These are phyloP conservation scores for Xylaria sp. DNA, from an alignment of 2,329 filamentous ascomycete species.

Conservation along the genomic window DNA sequence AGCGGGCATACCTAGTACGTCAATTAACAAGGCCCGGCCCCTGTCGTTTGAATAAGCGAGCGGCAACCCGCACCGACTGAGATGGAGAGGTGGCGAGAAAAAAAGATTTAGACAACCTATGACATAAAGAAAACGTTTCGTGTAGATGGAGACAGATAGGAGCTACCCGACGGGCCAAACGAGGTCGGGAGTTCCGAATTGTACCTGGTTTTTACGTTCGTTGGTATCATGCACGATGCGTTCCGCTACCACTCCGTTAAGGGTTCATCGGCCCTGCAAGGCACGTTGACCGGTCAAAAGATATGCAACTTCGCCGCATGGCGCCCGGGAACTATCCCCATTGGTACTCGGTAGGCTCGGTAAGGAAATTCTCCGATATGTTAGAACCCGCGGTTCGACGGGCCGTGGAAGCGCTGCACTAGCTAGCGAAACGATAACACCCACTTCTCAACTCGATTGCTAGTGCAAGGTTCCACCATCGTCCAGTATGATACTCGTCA, in stretches of 20 bases:
- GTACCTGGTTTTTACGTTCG: slow-evolving; percentile 13
- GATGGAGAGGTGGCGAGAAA: background rate
- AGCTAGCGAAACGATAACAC: no score
- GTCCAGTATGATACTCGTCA: slow-evolving; percentile 5
- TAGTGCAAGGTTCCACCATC: background rate
- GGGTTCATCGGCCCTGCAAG: slow-evolving; percentile 26
- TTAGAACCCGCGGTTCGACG: slow-evolving; percentile 36
- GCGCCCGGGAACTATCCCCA: slow-evolving; percentile 26
- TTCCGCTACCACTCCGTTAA: slow-evolving; percentile 12
- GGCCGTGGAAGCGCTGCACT: slow-evolving; percentile 37
- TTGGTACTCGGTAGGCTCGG: slow-evolving; percentile 20
- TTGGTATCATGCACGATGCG: slow-evolving; percentile 20
- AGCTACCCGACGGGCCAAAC: slow-evolving; percentile 37
- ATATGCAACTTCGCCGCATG: slow-evolving; percentile 19
- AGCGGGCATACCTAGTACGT: background rate
- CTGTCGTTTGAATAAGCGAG: slow-evolving; percentile 7
- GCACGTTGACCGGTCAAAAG: slow-evolving; percentile 34
- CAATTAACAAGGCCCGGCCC: slow-evolving; percentile 56
- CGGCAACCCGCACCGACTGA: slow-evolving; percentile 11
- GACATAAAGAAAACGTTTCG: background rate
- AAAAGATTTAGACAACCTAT: background rate
- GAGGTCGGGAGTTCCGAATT: slow-evolving; percentile 31
- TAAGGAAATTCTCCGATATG: slow-evolving; percentile 36
- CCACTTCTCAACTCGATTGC: background rate
- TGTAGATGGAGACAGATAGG: slow-evolving; percentile 26